A percentile compares a stretch with the other conserved stretches of the same genome.
phyloP scores from a whole-genome alignment of 768 basidiomycete genomes.

The Termitomyces sp. region DNA sequence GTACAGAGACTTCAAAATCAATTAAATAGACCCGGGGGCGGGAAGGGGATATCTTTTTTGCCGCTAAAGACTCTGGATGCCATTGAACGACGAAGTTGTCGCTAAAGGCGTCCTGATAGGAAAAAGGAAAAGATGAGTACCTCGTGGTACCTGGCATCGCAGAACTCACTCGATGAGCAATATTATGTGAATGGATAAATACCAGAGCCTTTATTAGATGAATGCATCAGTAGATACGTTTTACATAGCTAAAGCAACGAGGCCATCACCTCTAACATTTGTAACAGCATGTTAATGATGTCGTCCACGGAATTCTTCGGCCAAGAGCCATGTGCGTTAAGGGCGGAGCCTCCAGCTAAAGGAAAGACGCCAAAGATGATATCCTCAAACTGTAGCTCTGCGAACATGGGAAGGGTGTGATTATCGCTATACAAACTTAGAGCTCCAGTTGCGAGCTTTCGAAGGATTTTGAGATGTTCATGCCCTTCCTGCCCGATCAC shows the following conservation, averaged over 20 bases:
- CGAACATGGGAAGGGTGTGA: constrained; percentile 24
- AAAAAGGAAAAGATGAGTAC: neutral
- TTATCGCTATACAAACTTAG: constrained; percentile 16
- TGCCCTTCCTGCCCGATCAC: constrained; percentile 17
- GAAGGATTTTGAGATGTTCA: constrained; percentile 20
- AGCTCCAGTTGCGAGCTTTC: constrained; percentile 15
- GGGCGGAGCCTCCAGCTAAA: constrained; percentile 12
- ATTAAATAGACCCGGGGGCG: constrained; percentile 14
- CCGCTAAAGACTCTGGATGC: constrained; percentile 24
- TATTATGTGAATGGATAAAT: neutral
- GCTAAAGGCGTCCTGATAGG: constrained; percentile 22
- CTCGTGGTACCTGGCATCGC: neutral
- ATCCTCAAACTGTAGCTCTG: constrained; percentile 22
- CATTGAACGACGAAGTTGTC: constrained; percentile 29
- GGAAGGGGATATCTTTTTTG: neutral
- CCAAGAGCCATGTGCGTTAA: constrained; percentile 16
- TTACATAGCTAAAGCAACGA: neutral
- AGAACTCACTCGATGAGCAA: neutral
- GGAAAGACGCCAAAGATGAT: constrained; percentile 26
- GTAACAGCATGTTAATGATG: constrained; percentile 26
- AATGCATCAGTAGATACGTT: neutral
- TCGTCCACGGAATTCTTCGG: constrained; percentile 27
- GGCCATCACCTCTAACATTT: constrained; percentile 9
- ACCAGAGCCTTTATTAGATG: neutral
- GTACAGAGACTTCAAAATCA: constrained; percentile 27